Base-by-base conservation (phyloP, 352 stramenopile species). In the Halophytophthora polymorphica region DNA sequence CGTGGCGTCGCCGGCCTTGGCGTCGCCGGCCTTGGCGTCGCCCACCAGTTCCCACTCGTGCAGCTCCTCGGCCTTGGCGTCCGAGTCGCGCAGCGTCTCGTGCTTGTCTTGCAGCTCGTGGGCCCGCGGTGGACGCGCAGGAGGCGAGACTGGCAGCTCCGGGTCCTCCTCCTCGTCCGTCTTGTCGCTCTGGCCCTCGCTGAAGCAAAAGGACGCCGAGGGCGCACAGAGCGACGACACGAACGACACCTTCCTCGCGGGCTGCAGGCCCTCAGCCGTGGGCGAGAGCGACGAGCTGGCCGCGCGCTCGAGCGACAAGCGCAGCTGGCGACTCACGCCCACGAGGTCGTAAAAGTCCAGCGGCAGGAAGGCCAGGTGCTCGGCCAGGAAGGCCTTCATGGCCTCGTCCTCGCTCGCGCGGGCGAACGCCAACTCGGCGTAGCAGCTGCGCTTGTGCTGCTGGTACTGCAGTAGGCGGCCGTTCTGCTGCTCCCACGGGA, bases 301-400 rank as follows among this genome's bases (percentile, higher is more conserved):
- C 40, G 57, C 53, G 40, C 51, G 61, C 36, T 84, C 64, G 6
- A 88, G 65, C 34, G 72, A 69, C 10, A 66, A 66, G 1, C 71
- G 64, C 38, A 91, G 46, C 39, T 85, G 73, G 7, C 81, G 64
- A 18, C 82, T 90, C 2, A 90, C 53, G 8, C 60, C 66, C 11
- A 90, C 66, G 21, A 93, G 65, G 18, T 86, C 75, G 36, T 89
- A 88, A 42, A 93, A 93, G 50, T 86, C 79, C n/a, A 85, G 58
- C 2, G 82, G 79, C 45, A 93, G 58, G 40, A 93, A 90, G 41
- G 82, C 75, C 23, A 90, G 48, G 47, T 85, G 63, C 19, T 87
- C 67, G 17, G 53, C 50, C 37, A 93, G 33, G 35, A 85, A 88
- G 2, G 44, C 50, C 29, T 64, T 69, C 18, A 88, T 69, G 1